Evolutionary conservation across 805 yeast genomes (phyloP).

Genomic region (Candida alai): DNA sequence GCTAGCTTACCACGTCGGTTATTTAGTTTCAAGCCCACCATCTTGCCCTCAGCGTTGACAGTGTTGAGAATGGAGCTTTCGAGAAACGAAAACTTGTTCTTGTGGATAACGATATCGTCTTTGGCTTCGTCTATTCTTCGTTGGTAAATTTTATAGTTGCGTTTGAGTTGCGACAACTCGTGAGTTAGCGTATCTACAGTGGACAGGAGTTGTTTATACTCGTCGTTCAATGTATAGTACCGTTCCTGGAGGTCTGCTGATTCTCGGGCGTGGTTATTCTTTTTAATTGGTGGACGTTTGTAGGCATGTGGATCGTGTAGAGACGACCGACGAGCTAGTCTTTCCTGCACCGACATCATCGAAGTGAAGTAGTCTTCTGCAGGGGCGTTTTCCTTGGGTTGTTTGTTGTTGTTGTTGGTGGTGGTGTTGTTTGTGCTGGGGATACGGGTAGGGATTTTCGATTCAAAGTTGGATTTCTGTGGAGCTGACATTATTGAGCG

Average conservation of each 20-base stretch:
- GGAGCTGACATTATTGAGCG: too few relatives aligned
- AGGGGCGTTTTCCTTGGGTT: neutral
- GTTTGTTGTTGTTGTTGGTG: neutral
- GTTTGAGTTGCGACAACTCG: constrained; percentile 7
- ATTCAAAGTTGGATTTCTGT: neutral
- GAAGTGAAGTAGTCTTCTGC: constrained; percentile 5
- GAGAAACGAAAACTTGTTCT: neutral
- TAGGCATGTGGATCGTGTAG: constrained; percentile 3
- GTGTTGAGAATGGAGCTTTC: constrained; percentile 20
- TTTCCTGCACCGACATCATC: constrained; percentile 5
- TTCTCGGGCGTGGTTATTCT: neutral
- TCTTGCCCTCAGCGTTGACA: constrained; percentile 26
- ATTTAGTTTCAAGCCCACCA: constrained; percentile 24
- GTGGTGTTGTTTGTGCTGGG: neutral
- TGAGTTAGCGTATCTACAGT: constrained; percentile 2
- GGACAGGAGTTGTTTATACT: neutral
- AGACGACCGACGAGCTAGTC: constrained; percentile 6
- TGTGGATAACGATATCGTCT: neutral
- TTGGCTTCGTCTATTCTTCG: constrained; percentile 3
- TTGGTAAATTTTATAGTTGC: constrained; percentile 1
- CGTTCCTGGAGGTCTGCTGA: constrained; percentile 1
- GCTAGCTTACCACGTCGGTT: constrained; percentile 24
- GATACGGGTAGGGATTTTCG: constrained; percentile 1
- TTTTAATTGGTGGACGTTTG: constrained; percentile 1
- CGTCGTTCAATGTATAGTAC: constrained; percentile 7